Evolutionary conservation across 768 basidiomycete species (phyloP).

Genomic region (Kockovaella imperatae): DNA sequence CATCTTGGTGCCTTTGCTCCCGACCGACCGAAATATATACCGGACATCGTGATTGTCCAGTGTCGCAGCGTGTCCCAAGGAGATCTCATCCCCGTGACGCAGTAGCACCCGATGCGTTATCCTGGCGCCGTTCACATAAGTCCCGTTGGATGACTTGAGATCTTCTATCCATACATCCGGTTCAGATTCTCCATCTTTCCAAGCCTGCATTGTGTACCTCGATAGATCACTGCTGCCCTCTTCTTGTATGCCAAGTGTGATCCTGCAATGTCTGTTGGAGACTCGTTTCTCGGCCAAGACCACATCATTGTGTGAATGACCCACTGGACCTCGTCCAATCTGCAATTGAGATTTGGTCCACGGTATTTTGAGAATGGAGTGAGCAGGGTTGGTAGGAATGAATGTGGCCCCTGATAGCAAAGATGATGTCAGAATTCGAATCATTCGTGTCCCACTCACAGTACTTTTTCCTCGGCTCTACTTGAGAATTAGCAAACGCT

Average conservation of each 20-base stretch:
- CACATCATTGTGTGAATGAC: slow-evolving; percentile 31
- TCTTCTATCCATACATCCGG: slow-evolving; percentile 44
- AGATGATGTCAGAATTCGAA: background rate
- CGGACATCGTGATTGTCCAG: slow-evolving; percentile 51
- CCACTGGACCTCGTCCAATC: slow-evolving; percentile 37
- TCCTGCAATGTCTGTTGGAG: slow-evolving; percentile 37
- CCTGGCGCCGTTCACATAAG: slow-evolving; percentile 58
- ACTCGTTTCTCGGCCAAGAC: slow-evolving; percentile 35
- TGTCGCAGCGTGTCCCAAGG: slow-evolving; percentile 60
- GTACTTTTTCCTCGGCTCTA: slow-evolving; percentile 42
- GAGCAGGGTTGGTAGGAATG: slow-evolving; percentile 33
- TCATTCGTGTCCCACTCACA: slow-evolving; percentile 19
- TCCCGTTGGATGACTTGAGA: slow-evolving; percentile 60
- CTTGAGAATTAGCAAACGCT: slow-evolving; percentile 27
- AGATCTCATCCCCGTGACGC: slow-evolving; percentile 74
- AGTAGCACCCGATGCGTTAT: slow-evolving; percentile 58
- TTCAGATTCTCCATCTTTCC: slow-evolving; percentile 34
- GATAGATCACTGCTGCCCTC: slow-evolving; percentile 16
- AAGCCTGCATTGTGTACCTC: slow-evolving; percentile 9
- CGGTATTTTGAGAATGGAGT: slow-evolving; percentile 36
- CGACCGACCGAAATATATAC: slow-evolving; percentile 41
- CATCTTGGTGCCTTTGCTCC: slow-evolving; percentile 12
- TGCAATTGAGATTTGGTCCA: slow-evolving; percentile 31
- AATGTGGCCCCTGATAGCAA: slow-evolving; percentile 37
- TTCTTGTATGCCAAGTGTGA: slow-evolving; percentile 32